phyloP scores from a whole-genome alignment of 2,329 filamentous ascomycete species.

The Talaromyces funiculosus region DNA sequence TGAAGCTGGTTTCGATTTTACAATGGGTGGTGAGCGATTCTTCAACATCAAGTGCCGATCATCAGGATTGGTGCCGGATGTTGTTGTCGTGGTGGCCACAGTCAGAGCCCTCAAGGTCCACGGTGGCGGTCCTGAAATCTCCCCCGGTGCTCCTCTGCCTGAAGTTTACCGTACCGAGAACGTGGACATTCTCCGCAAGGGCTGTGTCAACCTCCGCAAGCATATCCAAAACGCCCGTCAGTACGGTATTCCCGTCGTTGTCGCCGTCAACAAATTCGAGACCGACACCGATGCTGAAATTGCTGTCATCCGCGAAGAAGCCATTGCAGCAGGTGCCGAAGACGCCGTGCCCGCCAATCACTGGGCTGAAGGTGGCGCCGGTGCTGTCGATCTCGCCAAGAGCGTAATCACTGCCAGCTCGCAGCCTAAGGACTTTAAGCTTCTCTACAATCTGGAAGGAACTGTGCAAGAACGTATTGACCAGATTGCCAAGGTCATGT shows the following conservation, averaged over 20 bases:
- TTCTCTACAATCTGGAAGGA: conserved; percentile 76
- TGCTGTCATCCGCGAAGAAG: conserved; percentile 80
- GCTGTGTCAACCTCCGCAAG: conserved; percentile 91
- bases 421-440: conserved; percentile 79
- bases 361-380: conserved; percentile 91
- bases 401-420: conserved; percentile 77
- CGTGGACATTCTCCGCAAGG: conserved; percentile 78
- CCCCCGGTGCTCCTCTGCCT: conserved; percentile 75
- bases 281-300: conserved; percentile 93
- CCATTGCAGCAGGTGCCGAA: conserved; percentile 84
- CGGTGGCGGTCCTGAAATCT: conserved; percentile 89
- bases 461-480: conserved; percentile 85
- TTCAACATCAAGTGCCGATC: conserved; percentile 99
- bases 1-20: conserved; percentile 98
- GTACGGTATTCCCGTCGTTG: conserved; percentile 89
- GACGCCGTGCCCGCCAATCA: conserved; percentile 93
- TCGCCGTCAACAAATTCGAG: conserved; percentile 94
- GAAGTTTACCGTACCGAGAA: conserved; percentile 92
- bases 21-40: conserved; percentile 98
- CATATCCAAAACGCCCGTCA: conserved; percentile 85
- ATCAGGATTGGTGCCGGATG: conserved; percentile 85
- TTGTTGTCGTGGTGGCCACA: conserved; percentile 90
- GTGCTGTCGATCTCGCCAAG: conserved; percentile 81
- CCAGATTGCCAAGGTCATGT: conserved; percentile 86
- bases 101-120: conserved; percentile 95